phyloP scores from a whole-genome alignment of 2,329 filamentous ascomycete species.

The Fusarium sp. region DNA sequence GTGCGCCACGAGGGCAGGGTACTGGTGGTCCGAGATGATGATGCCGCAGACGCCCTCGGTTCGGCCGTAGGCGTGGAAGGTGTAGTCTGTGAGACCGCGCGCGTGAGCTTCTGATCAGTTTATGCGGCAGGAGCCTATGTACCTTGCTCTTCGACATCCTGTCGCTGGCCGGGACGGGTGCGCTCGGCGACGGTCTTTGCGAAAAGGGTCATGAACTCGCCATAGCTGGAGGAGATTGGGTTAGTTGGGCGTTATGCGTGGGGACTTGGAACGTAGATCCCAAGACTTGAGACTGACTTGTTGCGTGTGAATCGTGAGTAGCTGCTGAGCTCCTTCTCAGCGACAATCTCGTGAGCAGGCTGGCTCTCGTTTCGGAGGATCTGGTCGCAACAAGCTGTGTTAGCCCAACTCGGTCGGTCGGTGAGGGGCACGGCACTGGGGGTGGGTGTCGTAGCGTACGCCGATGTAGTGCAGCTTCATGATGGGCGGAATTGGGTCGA shows the following conservation, averaged over 20 bases:
- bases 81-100: conserved; percentile 64
- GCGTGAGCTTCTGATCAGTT: conserved; percentile 29
- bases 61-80: conserved; percentile 82
- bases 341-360: conserved; percentile 80
- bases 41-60: conserved; percentile 81
- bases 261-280: not conserved
- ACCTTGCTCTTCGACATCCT: conserved; percentile 88
- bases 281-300: conserved; percentile 62
- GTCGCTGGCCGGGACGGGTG: conserved; percentile 82
- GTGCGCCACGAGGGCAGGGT: conserved; percentile 84
- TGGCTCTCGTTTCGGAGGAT: conserved; percentile 84
- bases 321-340: conserved; percentile 80
- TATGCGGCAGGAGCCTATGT: conserved; percentile 24
- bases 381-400: conserved; percentile 58
- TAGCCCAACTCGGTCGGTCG: conserved; percentile 43
- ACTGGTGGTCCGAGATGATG: conserved; percentile 81
- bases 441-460: conserved; percentile 63
- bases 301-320: conserved; percentile 84
- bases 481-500: conserved; percentile 50
- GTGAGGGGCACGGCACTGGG: conserved; percentile 42
- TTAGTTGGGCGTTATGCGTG: conserved; percentile 9
- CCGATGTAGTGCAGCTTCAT: conserved; percentile 94
- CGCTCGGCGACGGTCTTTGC: conserved; percentile 88
- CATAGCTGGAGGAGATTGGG: conserved; percentile 53
- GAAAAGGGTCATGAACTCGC: conserved; percentile 84